Evolutionary conservation across 169 alveolate species (phyloP), one percentile per base, ranked within the genome.

Genomic region (Plasmodium adleri): DNA sequence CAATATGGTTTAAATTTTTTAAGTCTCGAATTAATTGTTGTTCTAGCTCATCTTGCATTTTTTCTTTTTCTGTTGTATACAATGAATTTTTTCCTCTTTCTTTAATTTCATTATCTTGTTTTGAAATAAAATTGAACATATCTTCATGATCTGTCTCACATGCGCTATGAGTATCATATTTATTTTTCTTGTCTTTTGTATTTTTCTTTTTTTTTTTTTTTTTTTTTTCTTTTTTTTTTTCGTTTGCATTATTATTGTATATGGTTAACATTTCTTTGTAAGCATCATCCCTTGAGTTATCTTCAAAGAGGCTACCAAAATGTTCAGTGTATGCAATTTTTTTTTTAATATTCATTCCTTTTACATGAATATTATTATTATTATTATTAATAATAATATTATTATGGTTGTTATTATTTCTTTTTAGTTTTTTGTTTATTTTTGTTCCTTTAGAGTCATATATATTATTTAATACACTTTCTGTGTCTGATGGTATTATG

Each of bases 291-390:
- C 20, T 13, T 10, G 62, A 13, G 10, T n/a, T 54, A n/a, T 54
- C 62, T 54, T 54, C 62, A 54, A 13, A 54, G 15, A 15, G 62
- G 8, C 8, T 9, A 54, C 62, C 62, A 9, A 54, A 54, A 54
- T 54, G 20, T 54, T 54, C 62, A n/a, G 62, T 54, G 62, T 54
- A 54, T 54, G 20, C 20, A n/a, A 10, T 54, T 17, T 54, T 54
- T 17, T 54, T 54, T 17, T 54, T 54, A n/a, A n/a, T 54, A 10
- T 8, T 1, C n/a, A 54, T 12, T n/a, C 47, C 47, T 5, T 54
- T 2, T 54, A 54, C 24, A 13, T 54, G 6, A 54, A 12, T 10
- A 54, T 54, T 54, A 54, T 54, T 54, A 54, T 54, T 0, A 3
- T 62, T 22, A 1, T 26, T 66, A 13, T 66, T 66, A 3, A 24